Evolutionary conservation across 179 eudicot genomes (phyloP).

Genomic region (Beta corolliflora): DNA sequence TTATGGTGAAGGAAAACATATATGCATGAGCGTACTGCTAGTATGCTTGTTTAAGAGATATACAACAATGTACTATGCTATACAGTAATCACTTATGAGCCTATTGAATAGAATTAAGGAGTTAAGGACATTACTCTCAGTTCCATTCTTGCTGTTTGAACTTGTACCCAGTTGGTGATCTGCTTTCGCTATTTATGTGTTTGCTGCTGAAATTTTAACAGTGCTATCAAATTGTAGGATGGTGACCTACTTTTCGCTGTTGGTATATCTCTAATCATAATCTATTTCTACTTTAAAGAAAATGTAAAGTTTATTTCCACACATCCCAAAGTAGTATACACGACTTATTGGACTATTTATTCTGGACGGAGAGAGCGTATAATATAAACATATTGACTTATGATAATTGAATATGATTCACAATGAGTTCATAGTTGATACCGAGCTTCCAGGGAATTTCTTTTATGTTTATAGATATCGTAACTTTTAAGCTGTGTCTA

Average conservation of each 20-base stretch:
- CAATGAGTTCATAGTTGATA: background rate
- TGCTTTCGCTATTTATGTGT: background rate
- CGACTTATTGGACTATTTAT: too few relatives aligned
- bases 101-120: background rate
- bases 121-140: background rate
- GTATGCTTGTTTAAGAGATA: background rate
- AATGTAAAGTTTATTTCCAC: too few relatives aligned
- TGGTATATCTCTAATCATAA: background rate
- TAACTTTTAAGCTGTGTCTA: background rate
- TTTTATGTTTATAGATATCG: background rate
- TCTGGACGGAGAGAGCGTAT: too few relatives aligned
- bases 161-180: background rate
- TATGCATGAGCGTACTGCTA: background rate
- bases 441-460: constrained; percentile 1
- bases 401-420: background rate
- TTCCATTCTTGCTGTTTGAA: background rate
- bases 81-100: background rate
- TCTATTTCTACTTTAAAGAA: too few relatives aligned
- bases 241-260: too few relatives aligned
- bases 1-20: background rate
- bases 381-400: background rate
- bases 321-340: too few relatives aligned
- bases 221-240: background rate
- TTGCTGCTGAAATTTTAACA: background rate
- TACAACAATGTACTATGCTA: background rate